Evolutionary conservation across 352 stramenopile genomes (phyloP), one percentile per base, ranked within the genome.

Genomic region (Phytophthora tentaculata): DNA sequence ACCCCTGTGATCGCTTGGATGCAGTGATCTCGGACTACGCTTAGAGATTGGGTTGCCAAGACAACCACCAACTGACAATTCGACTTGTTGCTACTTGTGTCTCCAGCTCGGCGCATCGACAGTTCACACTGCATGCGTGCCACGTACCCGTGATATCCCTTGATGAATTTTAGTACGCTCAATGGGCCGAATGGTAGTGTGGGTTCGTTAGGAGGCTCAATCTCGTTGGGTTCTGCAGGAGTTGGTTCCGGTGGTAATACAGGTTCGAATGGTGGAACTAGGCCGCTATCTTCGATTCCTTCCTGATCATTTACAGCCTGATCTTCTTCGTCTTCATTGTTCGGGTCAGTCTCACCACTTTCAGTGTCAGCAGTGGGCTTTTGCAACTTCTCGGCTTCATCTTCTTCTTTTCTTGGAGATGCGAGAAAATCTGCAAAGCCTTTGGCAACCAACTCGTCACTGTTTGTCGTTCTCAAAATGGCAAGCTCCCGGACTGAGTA

Each of bases 401-500:
- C 17, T 24, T 71, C 47, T 3, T 23, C 5, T 12, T 52, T 67
- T 37, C 57, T 67, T 19, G 50, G 37, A 61, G 23, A 50, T 9
- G 56, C 39, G 9, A 74, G 28, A 35, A 53, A 73, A 61, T 84
- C 73, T 3, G 61, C 67, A 41, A 79, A 81, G 5, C 76, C 73
- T 43, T 43, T 45, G 37, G 39, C 39, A 12, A 39, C 64, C 23
- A 76, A 23, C 2, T 66, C 51, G n/a, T 81, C 70, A 23, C 22
- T 26, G 24, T 58, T 75, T 35, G 44, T 65, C 4, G 48, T 60
- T 35, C 53, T 50, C 26, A 92, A 61, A 35, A 75, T 77, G 14
- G 63, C 77, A 26, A 74, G 78, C 56, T 92, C 84, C 13, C 84
- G 74, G 19, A 57, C 67, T n/a, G 82, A 91, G 71, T 91, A 92